phyloP scores from a whole-genome alignment of 1,284 basidiomycete species.

The Tausonia pullulans region DNA sequence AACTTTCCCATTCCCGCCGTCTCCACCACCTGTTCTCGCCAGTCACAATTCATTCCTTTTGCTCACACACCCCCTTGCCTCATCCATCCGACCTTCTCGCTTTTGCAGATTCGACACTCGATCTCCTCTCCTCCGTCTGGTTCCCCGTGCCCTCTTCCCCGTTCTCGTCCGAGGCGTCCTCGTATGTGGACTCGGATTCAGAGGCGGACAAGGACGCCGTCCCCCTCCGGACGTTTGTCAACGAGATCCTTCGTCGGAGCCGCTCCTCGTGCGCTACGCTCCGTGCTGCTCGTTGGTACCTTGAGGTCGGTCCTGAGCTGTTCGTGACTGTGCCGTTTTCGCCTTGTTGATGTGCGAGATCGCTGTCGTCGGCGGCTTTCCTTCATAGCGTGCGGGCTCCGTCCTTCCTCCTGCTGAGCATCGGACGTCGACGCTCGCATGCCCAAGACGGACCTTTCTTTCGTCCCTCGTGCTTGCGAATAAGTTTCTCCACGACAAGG shows the following conservation, averaged over 20 bases:
- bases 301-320: slow-evolving; percentile 16
- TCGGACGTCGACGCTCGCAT: slow-evolving; percentile 49
- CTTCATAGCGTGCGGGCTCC: slow-evolving; percentile 1
- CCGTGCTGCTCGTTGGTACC: slow-evolving; percentile 20
- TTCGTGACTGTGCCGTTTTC: background rate
- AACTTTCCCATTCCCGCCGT: background rate
- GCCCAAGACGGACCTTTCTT: slow-evolving; percentile 75
- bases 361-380: background rate
- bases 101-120: slow-evolving; percentile 13
- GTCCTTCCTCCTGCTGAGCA: slow-evolving; percentile 3
- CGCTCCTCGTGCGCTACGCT: slow-evolving; percentile 21
- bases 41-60: background rate
- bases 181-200: slow-evolving; percentile 3
- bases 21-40: background rate
- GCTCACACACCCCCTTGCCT: background rate
- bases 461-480: slow-evolving; percentile 77
- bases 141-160: background rate
- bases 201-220: slow-evolving; percentile 17
- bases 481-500: slow-evolving; percentile 86
- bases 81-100: background rate
- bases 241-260: slow-evolving; percentile 21
- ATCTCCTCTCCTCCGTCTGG: slow-evolving; percentile 12
- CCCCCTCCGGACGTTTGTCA: slow-evolving; percentile 21
- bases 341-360: background rate
- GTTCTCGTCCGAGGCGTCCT: background rate